These are phyloP conservation scores for Daldinia childiae DNA, from an alignment of 495 filamentous ascomycete species.

Conservation along the genomic window DNA sequence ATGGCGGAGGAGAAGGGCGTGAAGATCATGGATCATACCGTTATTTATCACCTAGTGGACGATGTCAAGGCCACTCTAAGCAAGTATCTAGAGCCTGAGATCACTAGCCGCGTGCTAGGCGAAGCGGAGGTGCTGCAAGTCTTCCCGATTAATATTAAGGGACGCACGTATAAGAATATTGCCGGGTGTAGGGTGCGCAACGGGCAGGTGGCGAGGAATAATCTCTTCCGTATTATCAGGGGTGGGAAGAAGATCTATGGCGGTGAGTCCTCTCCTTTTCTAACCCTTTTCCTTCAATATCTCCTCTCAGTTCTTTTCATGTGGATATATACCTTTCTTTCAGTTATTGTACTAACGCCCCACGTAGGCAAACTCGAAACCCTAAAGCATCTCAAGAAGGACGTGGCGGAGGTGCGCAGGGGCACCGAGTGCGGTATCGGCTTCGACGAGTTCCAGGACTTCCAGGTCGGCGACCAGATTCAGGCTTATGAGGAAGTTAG, in stretches of 20 bases:
- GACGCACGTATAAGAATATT: slow-evolving; percentile 72
- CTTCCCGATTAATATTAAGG: slow-evolving; percentile 84
- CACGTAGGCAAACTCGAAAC: slow-evolving; percentile 73
- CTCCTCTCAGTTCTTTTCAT: background rate
- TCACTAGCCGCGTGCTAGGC: slow-evolving; percentile 76
- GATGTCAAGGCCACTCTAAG: slow-evolving; percentile 76
- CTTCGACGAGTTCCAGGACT: slow-evolving; percentile 80
- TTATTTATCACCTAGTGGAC: slow-evolving; percentile 93
- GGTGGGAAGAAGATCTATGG: slow-evolving; percentile 73
- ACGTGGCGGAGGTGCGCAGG: slow-evolving; percentile 87
- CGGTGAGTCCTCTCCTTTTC: slow-evolving; percentile 64
- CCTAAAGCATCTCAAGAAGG: slow-evolving; percentile 92
- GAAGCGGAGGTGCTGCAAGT: slow-evolving; percentile 87
- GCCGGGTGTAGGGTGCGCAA: slow-evolving; percentile 91
- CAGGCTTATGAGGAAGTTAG: slow-evolving; percentile 83
- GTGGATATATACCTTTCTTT: background rate
- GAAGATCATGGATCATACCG: slow-evolving; percentile 80
- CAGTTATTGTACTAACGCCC: slow-evolving; percentile 19
- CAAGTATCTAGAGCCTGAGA: slow-evolving; percentile 69
- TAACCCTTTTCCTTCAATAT: background rate
- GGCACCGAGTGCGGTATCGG: slow-evolving; percentile 91
- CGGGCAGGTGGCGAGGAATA: slow-evolving; percentile 69
- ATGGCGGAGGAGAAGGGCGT: slow-evolving; percentile 77
- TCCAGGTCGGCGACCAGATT: slow-evolving; percentile 82
- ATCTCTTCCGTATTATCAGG: slow-evolving; percentile 77